Base-by-base conservation (phyloP, 2,329 filamentous ascomycete species). In the Tolypocladium album region DNA sequence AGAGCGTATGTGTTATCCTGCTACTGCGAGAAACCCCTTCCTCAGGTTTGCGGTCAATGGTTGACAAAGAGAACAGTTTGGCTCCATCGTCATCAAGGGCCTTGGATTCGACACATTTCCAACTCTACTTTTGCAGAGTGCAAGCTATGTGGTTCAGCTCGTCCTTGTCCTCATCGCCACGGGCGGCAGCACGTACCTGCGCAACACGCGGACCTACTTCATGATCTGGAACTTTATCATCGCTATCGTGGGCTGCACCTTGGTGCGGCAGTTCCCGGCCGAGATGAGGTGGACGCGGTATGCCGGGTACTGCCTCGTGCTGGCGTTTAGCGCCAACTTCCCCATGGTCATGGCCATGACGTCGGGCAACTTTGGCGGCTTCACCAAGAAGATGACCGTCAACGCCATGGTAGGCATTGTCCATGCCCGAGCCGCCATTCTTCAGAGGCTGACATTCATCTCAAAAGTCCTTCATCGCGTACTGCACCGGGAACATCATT, bases 311-410 rank as follows among this genome's bases (percentile, higher is more conserved):
- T 67, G 68, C 20, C 55, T 88, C 84, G 75, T 86, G 78, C 80
- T 82, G 79, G 9, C 82, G 78, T 2, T 78, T 80, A 66, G 82
- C 76, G 65, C 62, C 42, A 66, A 65, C 43, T 67, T 70, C 52
- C 67, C 70, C 20, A 74, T 87, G 40, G 72, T 78, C 55, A 76
- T 87, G 70, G 80, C 80, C 12, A 77, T 87, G 72, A 75, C 83
- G 40, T 79, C 79, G 0, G 76, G 81, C 7, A 87, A 87, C 65
- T 74, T 85, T 39, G 83, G 79, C 24, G 85, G 84, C 0, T 82
- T 85, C 58, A 87, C 84, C 1, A 88, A 88, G 72, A 86, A 85
- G 65, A 77, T 79, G 1, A 79, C 82, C 5, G 79, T 82, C 15
- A 79, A 85, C 9, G 82, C 83, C 1, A 78, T 82, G 64, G 66